A percentile compares a stretch with the other conserved stretches of the same genome.
Evolutionary conservation across 306 rosid genomes (phyloP).

Genomic region (Myrica gale): DNA sequence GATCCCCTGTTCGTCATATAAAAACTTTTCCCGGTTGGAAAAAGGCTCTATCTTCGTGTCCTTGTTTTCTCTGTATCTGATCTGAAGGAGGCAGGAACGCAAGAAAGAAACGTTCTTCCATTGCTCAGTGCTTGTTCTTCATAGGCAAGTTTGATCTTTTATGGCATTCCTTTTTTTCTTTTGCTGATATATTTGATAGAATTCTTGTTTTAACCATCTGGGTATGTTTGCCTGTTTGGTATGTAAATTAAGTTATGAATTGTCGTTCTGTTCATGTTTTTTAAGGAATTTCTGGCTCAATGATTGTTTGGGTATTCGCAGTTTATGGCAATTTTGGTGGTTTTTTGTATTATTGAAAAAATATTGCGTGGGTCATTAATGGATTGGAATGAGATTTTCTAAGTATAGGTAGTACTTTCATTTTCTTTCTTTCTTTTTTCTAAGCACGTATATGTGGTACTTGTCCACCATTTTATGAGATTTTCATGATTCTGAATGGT

Average conservation of each 20-base stretch:
- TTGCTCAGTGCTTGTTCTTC: slow-evolving; percentile 27
- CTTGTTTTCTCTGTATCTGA: slow-evolving; percentile 25
- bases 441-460: slow-evolving; percentile 2
- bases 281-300: not conserved
- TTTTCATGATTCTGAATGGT: not conserved
- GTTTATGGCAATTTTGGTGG: slow-evolving; percentile 12
- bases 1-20: slow-evolving; percentile 37
- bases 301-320: slow-evolving; percentile 15
- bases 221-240: slow-evolving; percentile 15
- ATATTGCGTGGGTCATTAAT: not conserved
- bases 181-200: slow-evolving; percentile 8
- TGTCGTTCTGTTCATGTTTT: not conserved
- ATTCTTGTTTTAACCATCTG: slow-evolving; percentile 19
- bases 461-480: not conserved
- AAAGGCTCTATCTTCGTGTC: slow-evolving; percentile 9
- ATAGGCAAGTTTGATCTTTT: slow-evolving; percentile 36
- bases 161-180: slow-evolving; percentile 3
- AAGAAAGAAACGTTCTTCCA: not conserved
- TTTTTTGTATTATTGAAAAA: not conserved
- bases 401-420: too few relatives aligned
- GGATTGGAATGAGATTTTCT: too few relatives aligned
- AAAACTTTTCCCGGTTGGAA: slow-evolving; percentile 27
- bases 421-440: too few relatives aligned
- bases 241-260: not conserved
- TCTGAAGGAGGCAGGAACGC: slow-evolving; percentile 14